Percentiles rank a stretch among this genome's conserved stretches.
Conservation (phyloP, 345 rosid genomes). For the Linum trigynum region DNA sequence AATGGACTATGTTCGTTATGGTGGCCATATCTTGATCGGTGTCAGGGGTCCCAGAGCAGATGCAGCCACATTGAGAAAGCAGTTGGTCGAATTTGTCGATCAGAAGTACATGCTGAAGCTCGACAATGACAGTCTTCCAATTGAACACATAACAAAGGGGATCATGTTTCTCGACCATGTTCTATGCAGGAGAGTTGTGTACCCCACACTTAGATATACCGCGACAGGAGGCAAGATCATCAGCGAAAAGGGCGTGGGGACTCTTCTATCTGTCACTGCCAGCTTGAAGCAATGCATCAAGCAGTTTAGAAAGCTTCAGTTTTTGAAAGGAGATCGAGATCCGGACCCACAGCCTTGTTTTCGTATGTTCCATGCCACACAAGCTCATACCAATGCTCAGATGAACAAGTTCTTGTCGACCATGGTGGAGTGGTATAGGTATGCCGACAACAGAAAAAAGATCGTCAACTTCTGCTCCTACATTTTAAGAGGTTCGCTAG, state of each 20-base stretch:
- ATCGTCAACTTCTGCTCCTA: constrained; percentile 89
- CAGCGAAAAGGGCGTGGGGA: constrained; percentile 98
- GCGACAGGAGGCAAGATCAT: constrained; percentile 96
- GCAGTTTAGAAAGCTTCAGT: constrained; percentile 77
- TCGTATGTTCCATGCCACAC: constrained; percentile 93
- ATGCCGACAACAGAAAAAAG: constrained; percentile 81
- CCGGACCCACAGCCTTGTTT: constrained; percentile 97
- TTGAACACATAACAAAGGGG: constrained; percentile 90
- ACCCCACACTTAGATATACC: constrained; percentile 89
- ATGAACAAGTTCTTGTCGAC: constrained; percentile 89
- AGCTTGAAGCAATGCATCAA: constrained; percentile 90
- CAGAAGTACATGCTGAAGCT: constrained; percentile 82
- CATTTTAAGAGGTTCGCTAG: constrained; percentile 75
- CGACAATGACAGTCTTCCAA: constrained; percentile 82
- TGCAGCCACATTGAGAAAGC: constrained; percentile 88
- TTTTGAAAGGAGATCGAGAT: constrained; percentile 87
- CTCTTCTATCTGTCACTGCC: constrained; percentile 81
- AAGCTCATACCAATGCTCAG: constrained; percentile 91
- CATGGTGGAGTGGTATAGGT: constrained; percentile 86
- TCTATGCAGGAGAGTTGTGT: constrained; percentile 86
- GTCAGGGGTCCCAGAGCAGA: constrained; percentile 91
- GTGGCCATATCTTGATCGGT: constrained; percentile 90
- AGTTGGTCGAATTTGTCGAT: constrained; percentile 85
- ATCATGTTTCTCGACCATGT: constrained; percentile 99
- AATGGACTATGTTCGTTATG: constrained; percentile 76